Evolutionary conservation across 2,329 filamentous ascomycete species (phyloP).

Genomic region (Coniochaeta sp.): DNA sequence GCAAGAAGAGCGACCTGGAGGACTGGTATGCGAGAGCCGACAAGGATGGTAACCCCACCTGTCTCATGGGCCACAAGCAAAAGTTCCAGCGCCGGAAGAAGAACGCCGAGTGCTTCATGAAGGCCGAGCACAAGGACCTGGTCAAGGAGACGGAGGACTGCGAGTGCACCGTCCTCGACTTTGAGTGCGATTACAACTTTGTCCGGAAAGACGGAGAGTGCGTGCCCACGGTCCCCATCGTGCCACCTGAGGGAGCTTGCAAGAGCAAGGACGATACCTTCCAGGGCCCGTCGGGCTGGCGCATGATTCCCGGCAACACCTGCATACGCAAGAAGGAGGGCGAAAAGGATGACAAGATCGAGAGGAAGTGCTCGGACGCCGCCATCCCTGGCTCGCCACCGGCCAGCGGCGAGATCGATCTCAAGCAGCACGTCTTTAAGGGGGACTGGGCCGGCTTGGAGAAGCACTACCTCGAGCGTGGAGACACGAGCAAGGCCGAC

Average conservation of each 20-base stretch:
- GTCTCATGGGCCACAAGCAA: slow-evolving; percentile 94
- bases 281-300: slow-evolving; percentile 82
- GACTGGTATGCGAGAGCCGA: slow-evolving; percentile 82
- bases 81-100: slow-evolving; percentile 80
- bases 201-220: slow-evolving; percentile 63
- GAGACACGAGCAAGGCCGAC: slow-evolving; percentile 51
- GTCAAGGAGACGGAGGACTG: slow-evolving; percentile 65
- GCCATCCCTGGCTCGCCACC: slow-evolving; percentile 39
- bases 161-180: slow-evolving; percentile 76
- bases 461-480: slow-evolving; percentile 73
- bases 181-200: slow-evolving; percentile 96
- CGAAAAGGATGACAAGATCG: slow-evolving; percentile 65
- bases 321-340: slow-evolving; percentile 55
- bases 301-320: slow-evolving; percentile 78
- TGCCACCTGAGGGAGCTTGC: slow-evolving; percentile 66
- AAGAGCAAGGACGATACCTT: slow-evolving; percentile 65
- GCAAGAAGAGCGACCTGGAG: slow-evolving; percentile 72
- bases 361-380: slow-evolving; percentile 68
- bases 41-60: slow-evolving; percentile 72
- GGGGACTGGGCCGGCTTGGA: slow-evolving; percentile 44
- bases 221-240: slow-evolving; percentile 53
- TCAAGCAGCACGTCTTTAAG: slow-evolving; percentile 56
- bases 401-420: slow-evolving; percentile 59
- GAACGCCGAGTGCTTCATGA: slow-evolving; percentile 81
- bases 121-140: slow-evolving; percentile 76